A percentile compares a stretch with the other conserved stretches of the same genome.
Evolutionary conservation across 495 filamentous ascomycete species (phyloP).

Genomic region (Chlorociboria aeruginascens): DNA sequence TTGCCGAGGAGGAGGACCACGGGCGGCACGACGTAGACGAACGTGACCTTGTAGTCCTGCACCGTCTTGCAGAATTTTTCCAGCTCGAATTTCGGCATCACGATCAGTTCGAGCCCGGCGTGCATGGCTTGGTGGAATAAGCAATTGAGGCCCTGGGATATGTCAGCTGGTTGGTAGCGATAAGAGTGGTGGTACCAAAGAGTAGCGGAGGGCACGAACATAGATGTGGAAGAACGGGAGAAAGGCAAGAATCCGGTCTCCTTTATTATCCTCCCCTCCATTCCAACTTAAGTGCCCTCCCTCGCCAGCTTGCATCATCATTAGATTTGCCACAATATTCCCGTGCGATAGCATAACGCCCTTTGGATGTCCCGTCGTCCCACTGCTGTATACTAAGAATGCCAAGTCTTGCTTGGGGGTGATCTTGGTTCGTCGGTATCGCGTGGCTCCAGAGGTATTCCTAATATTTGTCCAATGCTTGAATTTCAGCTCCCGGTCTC

Average conservation of each 20-base stretch:
- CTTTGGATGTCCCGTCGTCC: constrained; percentile 78
- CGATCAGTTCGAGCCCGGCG: constrained; percentile 49
- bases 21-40: constrained; percentile 71
- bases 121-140: constrained; percentile 49
- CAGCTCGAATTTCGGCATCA: constrained; percentile 75
- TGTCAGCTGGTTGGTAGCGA: constrained; percentile 16
- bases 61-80: constrained; percentile 62
- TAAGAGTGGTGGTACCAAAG: background rate
- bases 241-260: constrained; percentile 66
- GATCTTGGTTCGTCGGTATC: constrained; percentile 27
- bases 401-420: constrained; percentile 47
- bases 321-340: constrained; percentile 66
- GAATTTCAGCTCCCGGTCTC: constrained; percentile 42
- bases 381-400: constrained; percentile 71
- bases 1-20: constrained; percentile 70
- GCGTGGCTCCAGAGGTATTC: constrained; percentile 40
- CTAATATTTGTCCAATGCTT: constrained; percentile 70
- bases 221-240: constrained; percentile 95
- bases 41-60: constrained; percentile 62
- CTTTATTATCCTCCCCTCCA: constrained; percentile 46
- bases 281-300: constrained; percentile 45
- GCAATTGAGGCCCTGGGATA: constrained; percentile 29
- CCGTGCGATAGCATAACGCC: constrained; percentile 80
- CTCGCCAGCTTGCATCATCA: constrained; percentile 43
- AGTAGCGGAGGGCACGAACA: constrained; percentile 22